phyloP scores from a whole-genome alignment of 2,329 filamentous ascomycete genomes.

The Mycogone perniciosa region DNA sequence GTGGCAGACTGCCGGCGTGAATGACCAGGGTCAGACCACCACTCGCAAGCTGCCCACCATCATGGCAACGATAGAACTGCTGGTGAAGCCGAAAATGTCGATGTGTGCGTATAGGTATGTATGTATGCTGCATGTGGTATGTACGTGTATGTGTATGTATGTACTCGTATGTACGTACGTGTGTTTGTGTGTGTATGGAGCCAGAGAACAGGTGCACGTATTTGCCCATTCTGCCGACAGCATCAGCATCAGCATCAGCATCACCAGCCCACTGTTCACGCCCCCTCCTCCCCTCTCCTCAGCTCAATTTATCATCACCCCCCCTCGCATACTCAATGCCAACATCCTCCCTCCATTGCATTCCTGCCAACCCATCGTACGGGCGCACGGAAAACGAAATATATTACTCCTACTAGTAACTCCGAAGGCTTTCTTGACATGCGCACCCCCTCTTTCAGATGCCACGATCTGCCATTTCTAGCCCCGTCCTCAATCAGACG shows the following conservation, averaged over 20 bases:
- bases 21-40: too few species aligned
- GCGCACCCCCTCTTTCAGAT: slow-evolving; percentile 7
- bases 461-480: slow-evolving; percentile 9
- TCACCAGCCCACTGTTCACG: not conserved
- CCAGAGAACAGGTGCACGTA: not conserved
- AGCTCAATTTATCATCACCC: not conserved
- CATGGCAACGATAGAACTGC: too few species aligned
- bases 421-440: not conserved
- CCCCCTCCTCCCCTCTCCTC: slow-evolving; percentile 3
- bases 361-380: not conserved
- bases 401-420: not conserved
- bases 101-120: not conserved
- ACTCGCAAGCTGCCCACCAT: too few species aligned
- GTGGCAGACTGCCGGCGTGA: too few species aligned
- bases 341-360: not conserved
- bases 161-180: not conserved
- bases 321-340: slow-evolving; percentile 3
- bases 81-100: not conserved
- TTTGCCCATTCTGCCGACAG: slow-evolving; percentile 7
- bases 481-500: not conserved
- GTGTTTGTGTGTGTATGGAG: slow-evolving; percentile 2
- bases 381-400: slow-evolving; percentile 4
- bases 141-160: not conserved
- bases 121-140: not conserved
- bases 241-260: not conserved